Percentiles rank a stretch among this genome's conserved stretches.
phyloP scores from a whole-genome alignment of 352 stramenopile species.

The Phytophthora ramorum region DNA sequence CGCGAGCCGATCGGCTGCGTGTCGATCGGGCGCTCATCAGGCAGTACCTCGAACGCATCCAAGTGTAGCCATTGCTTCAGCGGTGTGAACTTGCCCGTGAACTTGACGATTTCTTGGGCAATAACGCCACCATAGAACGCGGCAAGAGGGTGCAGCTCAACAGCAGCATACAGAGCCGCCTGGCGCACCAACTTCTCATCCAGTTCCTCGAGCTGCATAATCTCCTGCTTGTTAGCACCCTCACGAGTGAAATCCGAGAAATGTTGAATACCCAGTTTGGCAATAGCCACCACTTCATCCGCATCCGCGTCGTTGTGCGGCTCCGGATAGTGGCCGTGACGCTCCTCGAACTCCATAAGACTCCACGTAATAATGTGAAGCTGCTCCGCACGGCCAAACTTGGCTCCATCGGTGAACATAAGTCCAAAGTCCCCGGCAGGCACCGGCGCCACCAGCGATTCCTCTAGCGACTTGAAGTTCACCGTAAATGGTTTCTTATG shows the following conservation, averaged over 20 bases:
- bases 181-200: slow-evolving; percentile 74
- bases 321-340: slow-evolving; percentile 64
- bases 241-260: slow-evolving; percentile 64
- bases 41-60: slow-evolving; percentile 84
- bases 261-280: slow-evolving; percentile 70
- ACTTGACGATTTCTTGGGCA: slow-evolving; percentile 90
- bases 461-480: slow-evolving; percentile 80
- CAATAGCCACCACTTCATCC: slow-evolving; percentile 72
- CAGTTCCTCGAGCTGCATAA: slow-evolving; percentile 73
- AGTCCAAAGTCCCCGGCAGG: slow-evolving; percentile 76
- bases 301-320: slow-evolving; percentile 73
- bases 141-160: slow-evolving; percentile 84
- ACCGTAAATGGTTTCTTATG: slow-evolving; percentile 85
- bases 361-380: slow-evolving; percentile 81
- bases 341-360: slow-evolving; percentile 82
- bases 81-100: slow-evolving; percentile 88
- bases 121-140: slow-evolving; percentile 86
- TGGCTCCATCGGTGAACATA: slow-evolving; percentile 89
- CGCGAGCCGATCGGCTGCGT: slow-evolving; percentile 62
- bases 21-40: slow-evolving; percentile 65
- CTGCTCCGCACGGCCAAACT: slow-evolving; percentile 88
- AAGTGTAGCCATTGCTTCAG: slow-evolving; percentile 88
- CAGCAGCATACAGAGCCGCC: slow-evolving; percentile 57
- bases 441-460: slow-evolving; percentile 71
- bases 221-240: slow-evolving; percentile 47